Evolutionary conservation across 495 filamentous ascomycete species (phyloP).

Genomic region (Beverwykella pulmonaria): DNA sequence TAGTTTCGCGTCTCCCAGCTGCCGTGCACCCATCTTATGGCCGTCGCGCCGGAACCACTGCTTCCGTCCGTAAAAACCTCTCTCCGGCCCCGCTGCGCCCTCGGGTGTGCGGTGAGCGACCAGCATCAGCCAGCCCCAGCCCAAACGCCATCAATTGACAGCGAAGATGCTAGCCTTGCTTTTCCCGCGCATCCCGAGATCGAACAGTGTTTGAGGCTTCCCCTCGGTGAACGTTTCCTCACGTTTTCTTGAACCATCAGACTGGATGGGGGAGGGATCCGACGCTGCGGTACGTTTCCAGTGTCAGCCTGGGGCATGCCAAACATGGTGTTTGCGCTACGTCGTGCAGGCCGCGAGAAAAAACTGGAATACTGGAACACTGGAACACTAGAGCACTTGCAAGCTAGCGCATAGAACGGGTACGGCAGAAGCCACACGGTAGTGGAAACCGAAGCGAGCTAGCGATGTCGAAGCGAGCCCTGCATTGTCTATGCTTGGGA

Average conservation of each 20-base stretch:
- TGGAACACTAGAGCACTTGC: too few species aligned
- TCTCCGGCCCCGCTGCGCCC: not conserved
- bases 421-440: too few species aligned
- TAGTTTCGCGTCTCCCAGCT: not conserved
- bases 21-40: not conserved
- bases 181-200: not conserved
- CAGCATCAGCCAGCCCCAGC: not conserved
- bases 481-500: too few species aligned
- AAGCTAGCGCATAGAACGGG: too few species aligned
- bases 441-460: too few species aligned
- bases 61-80: not conserved
- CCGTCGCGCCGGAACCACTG: not conserved
- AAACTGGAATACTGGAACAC: too few species aligned
- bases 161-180: not conserved
- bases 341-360: too few species aligned
- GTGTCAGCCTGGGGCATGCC: not conserved
- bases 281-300: not conserved
- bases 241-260: not conserved
- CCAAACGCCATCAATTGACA: not conserved
- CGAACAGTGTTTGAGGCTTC: not conserved
- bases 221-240: not conserved
- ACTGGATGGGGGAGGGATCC: constrained; percentile 2
- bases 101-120: too few species aligned
- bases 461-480: too few species aligned
- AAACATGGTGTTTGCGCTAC: not conserved